These are phyloP conservation scores for Epichloe baconii DNA, from an alignment of 2,329 filamentous ascomycete genomes.

Conservation along the genomic window DNA sequence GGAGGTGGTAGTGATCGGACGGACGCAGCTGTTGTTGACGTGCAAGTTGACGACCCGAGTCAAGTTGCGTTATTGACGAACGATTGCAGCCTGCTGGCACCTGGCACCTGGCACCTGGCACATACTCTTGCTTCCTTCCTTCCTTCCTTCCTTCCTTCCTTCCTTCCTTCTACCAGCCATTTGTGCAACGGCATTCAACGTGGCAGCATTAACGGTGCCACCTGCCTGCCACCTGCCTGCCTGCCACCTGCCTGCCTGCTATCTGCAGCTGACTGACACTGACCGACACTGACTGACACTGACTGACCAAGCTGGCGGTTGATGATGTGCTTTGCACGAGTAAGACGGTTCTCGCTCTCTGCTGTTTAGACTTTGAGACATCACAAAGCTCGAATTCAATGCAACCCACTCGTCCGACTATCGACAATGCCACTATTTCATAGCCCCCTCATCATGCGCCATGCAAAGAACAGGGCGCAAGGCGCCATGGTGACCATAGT, in stretches of 20 bases:
- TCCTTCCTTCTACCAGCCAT: neutral
- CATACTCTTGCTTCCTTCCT: neutral
- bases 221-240: neutral
- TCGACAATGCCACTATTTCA: neutral
- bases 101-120: neutral
- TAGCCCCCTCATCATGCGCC: too few relatives aligned
- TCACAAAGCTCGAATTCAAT: neutral
- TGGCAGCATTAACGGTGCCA: neutral
- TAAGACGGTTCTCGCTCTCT: neutral
- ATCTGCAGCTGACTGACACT: neutral
- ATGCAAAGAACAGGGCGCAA: too few relatives aligned
- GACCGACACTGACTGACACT: neutral
- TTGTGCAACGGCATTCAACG: neutral
- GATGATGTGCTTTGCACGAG: neutral
- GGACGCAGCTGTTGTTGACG: too few relatives aligned
- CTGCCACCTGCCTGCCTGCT: neutral
- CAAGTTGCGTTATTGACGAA: neutral
- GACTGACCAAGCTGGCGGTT: neutral
- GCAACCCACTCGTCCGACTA: neutral
- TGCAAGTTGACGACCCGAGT: too few relatives aligned
- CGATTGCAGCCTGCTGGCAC: neutral
- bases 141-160: neutral
- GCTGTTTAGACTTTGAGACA: neutral
- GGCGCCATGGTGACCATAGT: too few relatives aligned
- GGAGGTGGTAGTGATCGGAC: too few relatives aligned